Base-by-base conservation (phyloP, 192 early-diverging fungal genomes). In the Mycoemilia scoparia region DNA sequence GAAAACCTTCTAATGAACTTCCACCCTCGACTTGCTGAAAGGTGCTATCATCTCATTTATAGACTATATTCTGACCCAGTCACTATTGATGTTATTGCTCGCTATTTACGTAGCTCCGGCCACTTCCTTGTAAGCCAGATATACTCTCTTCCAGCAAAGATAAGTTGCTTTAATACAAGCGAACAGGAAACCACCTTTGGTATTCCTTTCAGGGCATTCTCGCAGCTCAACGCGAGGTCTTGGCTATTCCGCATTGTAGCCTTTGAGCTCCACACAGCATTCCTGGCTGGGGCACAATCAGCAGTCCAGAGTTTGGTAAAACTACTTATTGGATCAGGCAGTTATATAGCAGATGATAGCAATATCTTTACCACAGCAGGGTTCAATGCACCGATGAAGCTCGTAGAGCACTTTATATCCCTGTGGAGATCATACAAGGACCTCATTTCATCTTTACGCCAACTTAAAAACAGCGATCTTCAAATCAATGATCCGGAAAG, bases 221-320 rank as follows among this genome's bases (percentile, higher is more conserved):
- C 74, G 8, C 66, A 71, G 38, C 60, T 97, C 31, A 73, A 89
- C 40, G 78, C 82, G 26, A 76, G 86, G 9, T 70, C 92, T 0
- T 97, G 88, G 88, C 60, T 93, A 7, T 68, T 95, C 67, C 76
- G 81, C 36, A 60, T 73, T 14, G 45, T 87, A 10, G 87, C 90
- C 1, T 51, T 97, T 12, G 93, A 97, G 44, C 60, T 97, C 21
- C 87, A 87, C 38, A 53, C 63, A 19, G 71, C 75, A 6, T 60
- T 66, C 2, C 12, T 45, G 0, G 31, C 38, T 12, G 51, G 46
- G 9, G 57, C 65, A 24, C 47, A 57, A 14, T 51, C 52, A 5
- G 43, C 68, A 27, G 49, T 50, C 2, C 49, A 61, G 16, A 45
- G 46, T 16, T 43, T 77, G 12, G 29, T 79, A 17, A 43, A 67